Base-by-base conservation (phyloP, 805 yeast species). In the Metschnikowia reukaufii region DNA sequence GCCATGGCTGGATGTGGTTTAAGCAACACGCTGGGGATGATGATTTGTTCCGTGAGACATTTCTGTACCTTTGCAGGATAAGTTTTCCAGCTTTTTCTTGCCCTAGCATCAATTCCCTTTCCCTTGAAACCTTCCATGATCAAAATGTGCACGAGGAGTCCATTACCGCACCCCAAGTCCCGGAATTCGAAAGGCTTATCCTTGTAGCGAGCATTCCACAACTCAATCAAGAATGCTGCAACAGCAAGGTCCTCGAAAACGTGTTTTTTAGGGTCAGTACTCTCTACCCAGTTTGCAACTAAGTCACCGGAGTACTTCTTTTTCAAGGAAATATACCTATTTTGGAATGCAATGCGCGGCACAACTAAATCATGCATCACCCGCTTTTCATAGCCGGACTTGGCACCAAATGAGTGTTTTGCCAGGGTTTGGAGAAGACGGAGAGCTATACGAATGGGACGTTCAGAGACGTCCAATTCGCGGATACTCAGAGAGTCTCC, bases 101-200 rank as follows among this genome's bases (percentile, higher is more conserved):
- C 79, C 38, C 98, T 73, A 0, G 96, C 97, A 68, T 92, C 98
- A 20, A 91, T 82, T 12, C 98, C 98, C 31, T 76, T 63, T 2
- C 98, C 97, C 30, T 60, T 69, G 57, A 79, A 87, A 0, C 97
- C 97, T 67, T 92, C 98, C 72, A 72, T 70, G 6, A 77, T 68
- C 40, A 92, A 70, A 21, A 92, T 78, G 56, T 88, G 79, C 9
- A 88, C 95, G 37, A 92, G 67, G 13, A 88, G 73, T 7, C 98
- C 98, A 66, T 92, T 92, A 6, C 98, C 98, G 68, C 98, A 92
- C 0, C 98, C 98, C 44, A 92, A 64, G 67, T 92, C 98, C 54
- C 92, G 76, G 62, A 91, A 92, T 57, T 83, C 84, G 57, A 86
- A 82, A 4, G 67, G 68, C 18, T 67, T 66, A 53, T 77, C 78